Evolutionary conservation across 1,139 yeast species (phyloP).

Genomic region (Scheffersomyces cryptocercus): DNA sequence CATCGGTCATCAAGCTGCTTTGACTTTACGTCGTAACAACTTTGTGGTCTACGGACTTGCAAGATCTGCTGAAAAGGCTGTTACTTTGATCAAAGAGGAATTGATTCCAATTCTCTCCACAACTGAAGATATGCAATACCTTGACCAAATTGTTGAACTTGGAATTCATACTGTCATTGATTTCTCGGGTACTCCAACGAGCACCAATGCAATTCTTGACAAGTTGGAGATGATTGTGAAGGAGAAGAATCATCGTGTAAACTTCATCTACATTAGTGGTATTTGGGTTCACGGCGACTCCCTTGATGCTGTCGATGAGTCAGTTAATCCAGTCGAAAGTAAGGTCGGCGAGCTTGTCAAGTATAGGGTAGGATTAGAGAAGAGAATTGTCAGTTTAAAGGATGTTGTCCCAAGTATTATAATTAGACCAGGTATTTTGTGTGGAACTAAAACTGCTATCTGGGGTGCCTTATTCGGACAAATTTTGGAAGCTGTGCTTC

Average conservation of each 20-base stretch:
- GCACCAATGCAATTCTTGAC: neutral
- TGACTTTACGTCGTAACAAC: neutral
- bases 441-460: constrained; percentile 3
- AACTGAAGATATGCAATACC: neutral
- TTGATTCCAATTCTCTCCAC: neutral
- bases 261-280: constrained; percentile 3
- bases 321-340: neutral
- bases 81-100: neutral
- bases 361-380: neutral
- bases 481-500: neutral
- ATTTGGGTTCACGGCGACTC: constrained; percentile 5
- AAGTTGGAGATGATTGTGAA: neutral
- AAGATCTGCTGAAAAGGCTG: neutral
- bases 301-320: constrained; percentile 1
- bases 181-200: constrained; percentile 2
- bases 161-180: constrained; percentile 2
- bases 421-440: constrained; percentile 4
- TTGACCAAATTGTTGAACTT: neutral
- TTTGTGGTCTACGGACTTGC: neutral
- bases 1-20: neutral
- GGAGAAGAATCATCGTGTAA: neutral
- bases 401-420: constrained; percentile 1
- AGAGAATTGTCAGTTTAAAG: neutral
- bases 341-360: neutral
- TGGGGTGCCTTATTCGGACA: constrained; percentile 1